Percentiles rank a stretch among this genome's conserved stretches.
Evolutionary conservation across 345 rosid genomes (phyloP).

Genomic region (Euphorbia pulcherrima): DNA sequence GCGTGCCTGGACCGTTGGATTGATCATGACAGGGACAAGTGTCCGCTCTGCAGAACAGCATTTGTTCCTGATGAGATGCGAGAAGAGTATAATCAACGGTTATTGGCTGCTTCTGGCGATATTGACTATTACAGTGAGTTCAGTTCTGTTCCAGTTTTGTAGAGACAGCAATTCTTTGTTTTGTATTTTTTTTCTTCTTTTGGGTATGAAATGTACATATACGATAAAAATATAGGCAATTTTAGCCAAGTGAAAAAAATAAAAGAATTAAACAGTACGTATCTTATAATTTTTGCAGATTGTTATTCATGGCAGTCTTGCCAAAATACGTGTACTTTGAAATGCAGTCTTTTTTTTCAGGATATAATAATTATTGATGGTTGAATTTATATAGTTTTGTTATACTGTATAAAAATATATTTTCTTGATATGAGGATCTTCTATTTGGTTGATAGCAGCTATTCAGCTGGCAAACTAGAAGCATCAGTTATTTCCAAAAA

Average conservation of each 20-base stretch:
- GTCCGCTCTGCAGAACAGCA: conserved; percentile 81
- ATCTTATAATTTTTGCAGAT: no score
- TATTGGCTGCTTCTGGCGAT: conserved; percentile 41
- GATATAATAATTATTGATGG: no score
- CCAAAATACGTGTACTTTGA: no score
- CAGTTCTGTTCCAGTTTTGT: conserved; percentile 41
- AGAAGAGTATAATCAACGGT: conserved; percentile 75
- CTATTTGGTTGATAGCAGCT: no score
- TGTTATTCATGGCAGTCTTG: no score
- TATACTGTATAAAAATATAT: no score
- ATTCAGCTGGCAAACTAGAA: no score
- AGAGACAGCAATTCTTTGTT: neutral
- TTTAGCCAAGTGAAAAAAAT: neutral
- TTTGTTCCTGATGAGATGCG: conserved; percentile 79
- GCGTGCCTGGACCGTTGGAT: conserved; percentile 91
- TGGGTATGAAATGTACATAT: conserved; percentile 5
- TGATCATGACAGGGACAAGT: conserved; percentile 81
- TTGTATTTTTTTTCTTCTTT: neutral
- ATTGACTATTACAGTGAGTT: conserved; percentile 46
- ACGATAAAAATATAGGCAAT: conserved; percentile 8
- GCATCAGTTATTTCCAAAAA: no score
- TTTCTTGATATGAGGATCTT: no score
- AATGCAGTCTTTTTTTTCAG: no score
- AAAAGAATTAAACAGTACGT: neutral
- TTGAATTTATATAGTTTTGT: no score